phyloP scores from a whole-genome alignment of 768 basidiomycete species.

The Peribolospora kevripleyi region DNA sequence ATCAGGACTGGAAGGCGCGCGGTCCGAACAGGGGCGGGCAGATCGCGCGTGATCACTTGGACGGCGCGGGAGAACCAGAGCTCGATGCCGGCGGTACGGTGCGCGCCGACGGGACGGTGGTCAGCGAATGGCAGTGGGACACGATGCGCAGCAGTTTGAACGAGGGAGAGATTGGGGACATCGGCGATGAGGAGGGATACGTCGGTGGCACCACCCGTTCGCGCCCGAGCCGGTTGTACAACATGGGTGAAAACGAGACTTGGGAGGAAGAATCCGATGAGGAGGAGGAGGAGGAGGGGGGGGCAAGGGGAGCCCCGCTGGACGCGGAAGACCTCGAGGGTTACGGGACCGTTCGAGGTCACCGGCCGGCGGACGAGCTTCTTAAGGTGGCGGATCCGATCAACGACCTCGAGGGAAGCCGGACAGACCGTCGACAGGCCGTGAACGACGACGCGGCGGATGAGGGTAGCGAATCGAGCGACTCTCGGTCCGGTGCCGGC shows the following conservation, averaged over 20 bases:
- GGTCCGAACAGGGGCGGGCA: slow-evolving; percentile 30
- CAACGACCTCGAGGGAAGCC: neutral
- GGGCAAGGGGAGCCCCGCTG: neutral
- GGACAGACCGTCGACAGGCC: neutral
- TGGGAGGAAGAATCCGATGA: slow-evolving; percentile 1
- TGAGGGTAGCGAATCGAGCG: slow-evolving; percentile 2
- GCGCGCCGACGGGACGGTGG: slow-evolving; percentile 33
- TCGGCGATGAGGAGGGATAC: neutral
- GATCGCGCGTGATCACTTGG: slow-evolving; percentile 12
- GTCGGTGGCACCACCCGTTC: neutral
- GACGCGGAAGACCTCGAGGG: neutral
- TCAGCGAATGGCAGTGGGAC: slow-evolving; percentile 91
- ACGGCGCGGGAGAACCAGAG: slow-evolving; percentile 29
- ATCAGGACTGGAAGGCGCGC: slow-evolving; percentile 48
- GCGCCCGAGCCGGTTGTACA: neutral
- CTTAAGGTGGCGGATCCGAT: neutral
- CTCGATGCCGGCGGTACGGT: neutral
- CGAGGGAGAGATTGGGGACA: neutral
- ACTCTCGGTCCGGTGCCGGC: neutral
- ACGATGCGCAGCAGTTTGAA: slow-evolving; percentile 30
- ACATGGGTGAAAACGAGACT: neutral
- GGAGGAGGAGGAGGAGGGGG: slow-evolving; percentile 3
- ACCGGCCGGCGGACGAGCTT: neutral
- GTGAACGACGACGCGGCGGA: too few relatives aligned
- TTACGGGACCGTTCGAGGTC: neutral